These are phyloP conservation scores for Orbilia blumenaviensis DNA, from an alignment of 2,329 filamentous ascomycete genomes.

Conservation along the genomic window DNA sequence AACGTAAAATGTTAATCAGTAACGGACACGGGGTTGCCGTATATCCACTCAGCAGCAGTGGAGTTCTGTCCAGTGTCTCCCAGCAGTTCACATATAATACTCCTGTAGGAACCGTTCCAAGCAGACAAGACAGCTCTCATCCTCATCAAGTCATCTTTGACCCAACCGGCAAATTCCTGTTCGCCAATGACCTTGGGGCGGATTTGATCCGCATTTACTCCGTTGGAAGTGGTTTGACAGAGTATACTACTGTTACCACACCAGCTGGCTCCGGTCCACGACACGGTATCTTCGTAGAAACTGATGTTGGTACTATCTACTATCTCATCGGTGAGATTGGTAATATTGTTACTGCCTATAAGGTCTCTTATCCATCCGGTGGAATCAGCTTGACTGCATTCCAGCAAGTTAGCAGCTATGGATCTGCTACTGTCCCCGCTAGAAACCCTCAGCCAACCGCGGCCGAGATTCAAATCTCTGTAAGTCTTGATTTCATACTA, in stretches of 20 bases:
- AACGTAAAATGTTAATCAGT: neutral
- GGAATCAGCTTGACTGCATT: slow-evolving; percentile 59
- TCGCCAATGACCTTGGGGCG: slow-evolving; percentile 73
- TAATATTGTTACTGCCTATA: slow-evolving; percentile 68
- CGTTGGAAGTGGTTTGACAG: slow-evolving; percentile 62
- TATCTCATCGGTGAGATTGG: slow-evolving; percentile 71
- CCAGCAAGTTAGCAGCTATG: slow-evolving; percentile 64
- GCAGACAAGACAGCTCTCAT: slow-evolving; percentile 69
- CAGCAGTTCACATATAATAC: slow-evolving; percentile 34
- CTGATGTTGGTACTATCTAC: slow-evolving; percentile 67
- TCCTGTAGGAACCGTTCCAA: slow-evolving; percentile 10
- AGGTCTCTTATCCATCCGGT: slow-evolving; percentile 66
- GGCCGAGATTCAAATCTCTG: slow-evolving; percentile 69
- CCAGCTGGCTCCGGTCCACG: slow-evolving; percentile 71
- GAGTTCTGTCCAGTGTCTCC: slow-evolving; percentile 9
- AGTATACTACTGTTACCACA: slow-evolving; percentile 63
- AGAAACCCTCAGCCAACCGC: slow-evolving; percentile 61
- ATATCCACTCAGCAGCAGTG: slow-evolving; percentile 37
- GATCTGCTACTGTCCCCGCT: slow-evolving; percentile 36
- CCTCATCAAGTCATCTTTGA: slow-evolving; percentile 73
- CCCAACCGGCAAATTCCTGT: slow-evolving; percentile 70
- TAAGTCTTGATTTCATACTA: slow-evolving; percentile 61
- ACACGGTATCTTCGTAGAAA: slow-evolving; percentile 61
- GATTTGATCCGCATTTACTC: slow-evolving; percentile 71
- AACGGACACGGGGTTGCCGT: slow-evolving; percentile 11